phyloP scores from a whole-genome alignment of 306 rosid species.

The Betula pendula region DNA sequence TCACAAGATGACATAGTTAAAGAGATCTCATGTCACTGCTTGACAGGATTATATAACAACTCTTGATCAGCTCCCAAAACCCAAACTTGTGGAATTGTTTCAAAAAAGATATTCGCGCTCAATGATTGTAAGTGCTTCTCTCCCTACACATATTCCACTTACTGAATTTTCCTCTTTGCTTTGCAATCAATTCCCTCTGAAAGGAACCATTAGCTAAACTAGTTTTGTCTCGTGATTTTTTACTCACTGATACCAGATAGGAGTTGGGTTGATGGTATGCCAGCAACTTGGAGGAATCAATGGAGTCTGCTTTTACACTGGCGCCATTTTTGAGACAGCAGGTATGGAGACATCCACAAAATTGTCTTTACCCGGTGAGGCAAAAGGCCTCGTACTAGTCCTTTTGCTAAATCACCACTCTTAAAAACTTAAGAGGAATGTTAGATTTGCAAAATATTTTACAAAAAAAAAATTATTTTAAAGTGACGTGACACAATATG shows the following conservation, averaged over 20 bases:
- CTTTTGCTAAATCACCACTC: no score
- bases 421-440: no score
- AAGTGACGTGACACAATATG: no score
- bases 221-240: background rate
- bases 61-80: slow-evolving; percentile 72
- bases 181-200: background rate
- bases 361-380: background rate
- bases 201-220: background rate
- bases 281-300: slow-evolving; percentile 97
- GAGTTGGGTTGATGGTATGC: slow-evolving; percentile 81
- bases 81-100: slow-evolving; percentile 72
- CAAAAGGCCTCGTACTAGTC: no score
- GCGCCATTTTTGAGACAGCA: slow-evolving; percentile 79
- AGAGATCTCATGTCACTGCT: slow-evolving; percentile 11
- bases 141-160: background rate
- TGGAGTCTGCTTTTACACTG: slow-evolving; percentile 68
- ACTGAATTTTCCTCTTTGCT: background rate
- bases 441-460: no score
- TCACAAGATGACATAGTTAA: slow-evolving; percentile 13
- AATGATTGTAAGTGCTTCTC: slow-evolving; percentile 19
- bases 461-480: no score
- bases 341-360: slow-evolving; percentile 37
- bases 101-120: slow-evolving; percentile 74
- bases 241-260: slow-evolving; percentile 55
- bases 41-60: slow-evolving; percentile 70